Base-by-base conservation (phyloP, 2,329 filamentous ascomycete species). In the Diaporthe capsici region DNA sequence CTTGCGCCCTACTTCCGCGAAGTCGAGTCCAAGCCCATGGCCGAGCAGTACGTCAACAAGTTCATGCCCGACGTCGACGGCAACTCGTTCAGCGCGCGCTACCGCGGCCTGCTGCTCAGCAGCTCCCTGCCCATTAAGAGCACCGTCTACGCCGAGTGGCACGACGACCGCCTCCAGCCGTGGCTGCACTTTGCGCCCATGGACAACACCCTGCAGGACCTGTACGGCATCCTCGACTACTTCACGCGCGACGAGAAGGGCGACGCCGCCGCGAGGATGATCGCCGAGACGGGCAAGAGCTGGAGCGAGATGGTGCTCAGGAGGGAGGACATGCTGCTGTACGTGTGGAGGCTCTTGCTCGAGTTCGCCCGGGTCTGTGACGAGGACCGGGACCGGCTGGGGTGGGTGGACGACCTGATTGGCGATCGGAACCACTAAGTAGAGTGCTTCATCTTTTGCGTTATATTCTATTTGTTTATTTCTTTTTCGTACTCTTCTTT, bases 141-240 rank as follows among this genome's bases (percentile, higher is more conserved):
- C 17, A 94, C 93, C 4, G 87, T 95, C 58, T 95, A 93, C 81
- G 85, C 90, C 12, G 94, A 95, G 81, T 95, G 94, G 94, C 93
- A 95, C 81, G 93, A 95, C 81, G 88, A 90, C 58, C 88, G 93
- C 9, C 86, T 95, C 0, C 84, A 91, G 20, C 90, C 92, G 0
- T 95, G 93, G 93, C 85, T 89, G 77, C 94, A 95, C 83, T 95
- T 94, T 79, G 90, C 92, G 1, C 93, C 94, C 2, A 87, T 95
- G 80, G 92, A 94, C 81, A 93, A 93, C 80, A 89, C 90, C 1
- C 93, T 91, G 76, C 85, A 89, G 71, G 94, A 95, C 63, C 81
- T 94, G 13, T 94, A 93, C 78, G 88, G 88, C 13, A 86, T 92
- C 13, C 84, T 94, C 79, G 90, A 92, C 67, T 94, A 91, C 82